phyloP scores from a whole-genome alignment of 306 rosid genomes.

The barrel medic (Medicago truncatula) region DNA sequence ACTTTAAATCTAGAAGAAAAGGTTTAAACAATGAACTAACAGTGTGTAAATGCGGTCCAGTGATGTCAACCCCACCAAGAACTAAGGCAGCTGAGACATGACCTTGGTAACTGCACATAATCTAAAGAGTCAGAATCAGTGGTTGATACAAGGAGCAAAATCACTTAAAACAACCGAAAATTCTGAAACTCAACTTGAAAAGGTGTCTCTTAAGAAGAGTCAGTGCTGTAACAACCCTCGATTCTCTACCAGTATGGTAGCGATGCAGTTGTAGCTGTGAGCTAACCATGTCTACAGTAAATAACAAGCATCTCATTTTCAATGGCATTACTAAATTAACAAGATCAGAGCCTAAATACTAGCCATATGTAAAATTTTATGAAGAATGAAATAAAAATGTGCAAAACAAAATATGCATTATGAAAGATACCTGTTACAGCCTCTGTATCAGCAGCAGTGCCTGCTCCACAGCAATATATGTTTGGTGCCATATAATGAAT shows the following conservation, averaged over 20 bases:
- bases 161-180: slow-evolving; percentile 1
- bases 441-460: slow-evolving; percentile 99
- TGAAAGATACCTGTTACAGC: slow-evolving; percentile 85
- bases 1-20: slow-evolving; percentile 8
- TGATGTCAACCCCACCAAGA: slow-evolving; percentile 96
- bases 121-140: slow-evolving; percentile 25
- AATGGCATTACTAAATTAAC: slow-evolving; percentile 11
- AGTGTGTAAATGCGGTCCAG: slow-evolving; percentile 94
- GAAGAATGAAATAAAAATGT: slow-evolving; percentile 4
- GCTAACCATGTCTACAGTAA: slow-evolving; percentile 83
- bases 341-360: neutral
- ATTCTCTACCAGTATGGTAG: slow-evolving; percentile 85
- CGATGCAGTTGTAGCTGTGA: slow-evolving; percentile 95
- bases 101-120: slow-evolving; percentile 77
- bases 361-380: neutral
- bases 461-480: slow-evolving; percentile 97
- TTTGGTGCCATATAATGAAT: slow-evolving; percentile 99
- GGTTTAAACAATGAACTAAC: slow-evolving; percentile 55
- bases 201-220: slow-evolving; percentile 62
- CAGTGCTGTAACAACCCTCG: slow-evolving; percentile 56
- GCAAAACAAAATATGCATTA: slow-evolving; percentile 17
- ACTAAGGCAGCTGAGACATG: slow-evolving; percentile 87
- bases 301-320: slow-evolving; percentile 42
- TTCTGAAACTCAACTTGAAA: slow-evolving; percentile 51
- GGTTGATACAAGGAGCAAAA: slow-evolving; percentile 2